These are phyloP conservation scores for Russula sp. DNA, from an alignment of 768 basidiomycete species.

Conservation along the genomic window DNA sequence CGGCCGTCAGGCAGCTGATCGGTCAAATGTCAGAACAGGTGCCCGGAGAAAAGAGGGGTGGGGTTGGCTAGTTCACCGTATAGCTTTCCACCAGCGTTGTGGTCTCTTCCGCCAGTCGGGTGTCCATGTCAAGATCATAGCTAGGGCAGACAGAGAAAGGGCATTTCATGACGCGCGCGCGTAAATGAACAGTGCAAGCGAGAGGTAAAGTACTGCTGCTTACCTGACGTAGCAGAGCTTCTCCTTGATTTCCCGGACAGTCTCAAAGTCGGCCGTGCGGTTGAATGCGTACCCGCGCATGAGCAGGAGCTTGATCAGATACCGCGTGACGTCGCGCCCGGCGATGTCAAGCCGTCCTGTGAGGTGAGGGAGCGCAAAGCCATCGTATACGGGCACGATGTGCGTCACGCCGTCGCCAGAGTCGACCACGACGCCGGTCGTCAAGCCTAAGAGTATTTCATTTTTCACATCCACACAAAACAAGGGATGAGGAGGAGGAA, in stretches of 20 bases:
- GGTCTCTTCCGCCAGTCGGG: conserved; percentile 89
- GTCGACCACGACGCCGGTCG: conserved; percentile 98
- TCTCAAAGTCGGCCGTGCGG: conserved; percentile 98
- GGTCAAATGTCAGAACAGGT: neutral
- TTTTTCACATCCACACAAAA: neutral
- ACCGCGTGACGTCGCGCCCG: conserved; percentile 95
- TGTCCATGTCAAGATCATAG: conserved; percentile 96
- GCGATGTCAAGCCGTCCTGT: conserved; percentile 95
- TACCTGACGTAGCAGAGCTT: conserved; percentile 97
- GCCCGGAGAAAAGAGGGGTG: conserved; percentile 2
- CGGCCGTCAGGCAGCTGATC: conserved; percentile 70
- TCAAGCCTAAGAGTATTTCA: conserved; percentile 59
- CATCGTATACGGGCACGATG: conserved; percentile 97
- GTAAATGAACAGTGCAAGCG: neutral
- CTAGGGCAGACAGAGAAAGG: conserved; percentile 34
- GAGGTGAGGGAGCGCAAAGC: conserved; percentile 91
- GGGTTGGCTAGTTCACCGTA: conserved; percentile 44
- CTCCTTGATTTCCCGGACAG: conserved; percentile 98
- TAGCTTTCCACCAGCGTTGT: conserved; percentile 95
- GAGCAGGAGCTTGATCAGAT: conserved; percentile 97
- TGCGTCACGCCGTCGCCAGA: conserved; percentile 99
- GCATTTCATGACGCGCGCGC: neutral
- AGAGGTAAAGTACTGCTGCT: neutral
- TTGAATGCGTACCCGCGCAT: conserved; percentile 99
- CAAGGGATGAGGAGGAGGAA: neutral